Conservation (phyloP, 176 grass and related monocot species). For the Alopecurus myosuroides region DNA sequence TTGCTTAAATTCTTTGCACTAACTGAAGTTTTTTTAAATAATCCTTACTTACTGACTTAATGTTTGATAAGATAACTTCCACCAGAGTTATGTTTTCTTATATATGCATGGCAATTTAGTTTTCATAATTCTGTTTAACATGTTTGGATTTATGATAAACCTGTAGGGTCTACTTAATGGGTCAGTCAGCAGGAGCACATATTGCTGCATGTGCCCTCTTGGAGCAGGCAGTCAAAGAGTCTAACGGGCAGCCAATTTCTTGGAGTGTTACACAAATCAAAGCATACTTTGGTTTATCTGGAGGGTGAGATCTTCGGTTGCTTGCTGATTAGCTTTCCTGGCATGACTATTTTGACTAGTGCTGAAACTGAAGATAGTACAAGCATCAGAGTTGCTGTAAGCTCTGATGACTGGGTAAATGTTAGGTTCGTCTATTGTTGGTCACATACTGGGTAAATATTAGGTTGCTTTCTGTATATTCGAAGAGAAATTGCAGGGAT, state of each 20-base stretch:
- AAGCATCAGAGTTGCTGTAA: neutral
- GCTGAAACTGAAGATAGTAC: constrained; percentile 1
- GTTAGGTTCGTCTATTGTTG: neutral
- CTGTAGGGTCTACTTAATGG: constrained; percentile 89
- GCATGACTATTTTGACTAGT: neutral
- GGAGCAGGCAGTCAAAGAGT: constrained; percentile 70
- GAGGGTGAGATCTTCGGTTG: constrained; percentile 53
- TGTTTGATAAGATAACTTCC: neutral
- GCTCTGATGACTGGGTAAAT: neutral
- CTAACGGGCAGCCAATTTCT: constrained; percentile 49
- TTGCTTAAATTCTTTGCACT: neutral
- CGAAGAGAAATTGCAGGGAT: neutral
- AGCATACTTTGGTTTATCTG: constrained; percentile 94
- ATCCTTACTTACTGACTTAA: constrained; percentile 1
- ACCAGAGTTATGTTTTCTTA: neutral
- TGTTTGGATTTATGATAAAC: constrained; percentile 8
- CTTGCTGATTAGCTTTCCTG: constrained; percentile 10
- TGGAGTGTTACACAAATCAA: constrained; percentile 95
- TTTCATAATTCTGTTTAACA: neutral
- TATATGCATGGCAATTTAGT: neutral
- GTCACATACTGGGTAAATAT: constrained; percentile 13
- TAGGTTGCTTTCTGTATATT: neutral
- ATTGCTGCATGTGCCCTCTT: constrained; percentile 80
- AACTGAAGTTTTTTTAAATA: neutral
- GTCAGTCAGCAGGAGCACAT: constrained; percentile 97